phyloP scores from a whole-genome alignment of 2,329 filamentous ascomycete genomes.

The Neofusicoccum sp. region DNA sequence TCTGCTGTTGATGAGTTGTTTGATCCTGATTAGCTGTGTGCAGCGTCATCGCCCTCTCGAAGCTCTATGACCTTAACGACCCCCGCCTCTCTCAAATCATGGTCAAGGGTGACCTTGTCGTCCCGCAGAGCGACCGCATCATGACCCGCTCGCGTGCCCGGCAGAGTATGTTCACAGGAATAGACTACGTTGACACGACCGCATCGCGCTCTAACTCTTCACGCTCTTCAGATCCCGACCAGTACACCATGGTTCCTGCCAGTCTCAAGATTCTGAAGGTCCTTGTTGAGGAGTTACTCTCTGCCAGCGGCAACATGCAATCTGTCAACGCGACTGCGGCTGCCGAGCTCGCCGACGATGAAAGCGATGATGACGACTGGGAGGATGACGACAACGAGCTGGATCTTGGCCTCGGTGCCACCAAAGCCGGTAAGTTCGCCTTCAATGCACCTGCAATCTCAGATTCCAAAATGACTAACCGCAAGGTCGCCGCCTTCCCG shows the following conservation, averaged over 20 bases:
- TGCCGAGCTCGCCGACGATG: constrained; percentile 62
- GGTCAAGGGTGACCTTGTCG: constrained; percentile 89
- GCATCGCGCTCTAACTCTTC: not conserved
- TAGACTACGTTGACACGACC: constrained; percentile 20
- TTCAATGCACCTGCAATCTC: not conserved
- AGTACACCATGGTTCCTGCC: constrained; percentile 82
- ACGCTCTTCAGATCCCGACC: constrained; percentile 67
- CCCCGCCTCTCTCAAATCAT: constrained; percentile 72
- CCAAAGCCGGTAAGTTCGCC: constrained; percentile 35
- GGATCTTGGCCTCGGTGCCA: constrained; percentile 63
- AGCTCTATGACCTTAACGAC: constrained; percentile 85
- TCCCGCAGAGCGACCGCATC: constrained; percentile 75
- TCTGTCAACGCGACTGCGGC: constrained; percentile 56
- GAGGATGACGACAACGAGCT: constrained; percentile 75
- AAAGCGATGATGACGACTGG: constrained; percentile 76
- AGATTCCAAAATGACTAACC: not conserved
- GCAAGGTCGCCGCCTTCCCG: not conserved
- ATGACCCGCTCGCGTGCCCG: constrained; percentile 91
- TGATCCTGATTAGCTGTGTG: constrained; percentile 21
- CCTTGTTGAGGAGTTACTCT: constrained; percentile 84
- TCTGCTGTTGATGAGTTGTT: not conserved
- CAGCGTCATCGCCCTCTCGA: constrained; percentile 88
- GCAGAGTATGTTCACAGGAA: constrained; percentile 57
- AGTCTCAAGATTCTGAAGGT: constrained; percentile 96
- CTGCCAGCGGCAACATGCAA: constrained; percentile 55